Evolutionary conservation across 2,329 filamentous ascomycete species (phyloP).

Genomic region (Paecilomyces variotii): DNA sequence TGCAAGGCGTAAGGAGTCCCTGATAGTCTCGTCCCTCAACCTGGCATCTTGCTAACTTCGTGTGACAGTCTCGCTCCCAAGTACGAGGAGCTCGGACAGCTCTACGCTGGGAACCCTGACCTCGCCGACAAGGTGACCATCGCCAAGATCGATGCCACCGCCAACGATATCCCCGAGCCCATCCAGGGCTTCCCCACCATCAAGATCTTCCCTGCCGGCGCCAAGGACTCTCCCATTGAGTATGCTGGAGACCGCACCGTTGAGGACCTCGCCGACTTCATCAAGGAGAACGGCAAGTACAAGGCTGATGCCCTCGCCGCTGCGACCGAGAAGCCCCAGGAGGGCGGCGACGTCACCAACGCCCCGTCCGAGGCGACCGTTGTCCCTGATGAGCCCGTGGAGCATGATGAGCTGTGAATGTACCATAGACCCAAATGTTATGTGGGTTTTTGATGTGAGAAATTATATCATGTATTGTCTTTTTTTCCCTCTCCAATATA

Average conservation of each 20-base stretch:
- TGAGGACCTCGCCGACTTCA: constrained; percentile 84
- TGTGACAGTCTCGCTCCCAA: constrained; percentile 51
- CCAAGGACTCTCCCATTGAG: constrained; percentile 75
- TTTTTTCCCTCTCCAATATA: neutral
- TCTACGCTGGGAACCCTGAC: constrained; percentile 45
- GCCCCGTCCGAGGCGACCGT: constrained; percentile 15
- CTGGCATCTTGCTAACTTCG: neutral
- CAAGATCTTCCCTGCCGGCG: constrained; percentile 90
- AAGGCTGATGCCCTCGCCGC: constrained; percentile 59
- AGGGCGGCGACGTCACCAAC: constrained; percentile 23
- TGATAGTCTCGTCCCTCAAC: neutral
- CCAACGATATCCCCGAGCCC: constrained; percentile 94
- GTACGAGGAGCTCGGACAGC: constrained; percentile 55
- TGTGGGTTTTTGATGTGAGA: neutral
- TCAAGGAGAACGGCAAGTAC: constrained; percentile 92
- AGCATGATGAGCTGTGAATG: constrained; percentile 34
- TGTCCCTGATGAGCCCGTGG: constrained; percentile 9
- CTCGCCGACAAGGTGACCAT: constrained; percentile 54
- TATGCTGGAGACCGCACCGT: constrained; percentile 83
- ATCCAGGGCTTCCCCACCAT: constrained; percentile 98
- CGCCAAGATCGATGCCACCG: constrained; percentile 91
- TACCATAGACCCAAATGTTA: neutral
- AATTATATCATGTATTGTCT: neutral
- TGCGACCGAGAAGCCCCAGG: constrained; percentile 48
- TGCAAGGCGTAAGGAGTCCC: constrained; percentile 51